These are phyloP conservation scores for Pelargonium myrrhifolium DNA, from an alignment of 441 rosid species.

Conservation along the genomic window DNA sequence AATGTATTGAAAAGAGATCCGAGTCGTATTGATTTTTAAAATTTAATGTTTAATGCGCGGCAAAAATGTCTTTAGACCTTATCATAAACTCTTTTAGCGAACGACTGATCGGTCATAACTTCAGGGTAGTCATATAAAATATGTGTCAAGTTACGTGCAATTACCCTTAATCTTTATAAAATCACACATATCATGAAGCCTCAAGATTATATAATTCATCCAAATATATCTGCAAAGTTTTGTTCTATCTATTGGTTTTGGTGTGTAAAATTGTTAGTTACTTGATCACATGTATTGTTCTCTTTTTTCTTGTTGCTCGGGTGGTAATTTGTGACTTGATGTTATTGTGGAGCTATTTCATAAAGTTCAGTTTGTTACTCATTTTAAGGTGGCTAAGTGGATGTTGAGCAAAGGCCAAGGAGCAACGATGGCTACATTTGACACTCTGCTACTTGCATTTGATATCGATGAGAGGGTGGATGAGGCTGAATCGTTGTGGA, in stretches of 20 bases:
- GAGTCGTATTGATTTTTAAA: too few relatives aligned
- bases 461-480: conserved; percentile 69
- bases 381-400: conserved; percentile 72
- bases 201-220: too few relatives aligned
- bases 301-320: background rate
- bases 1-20: too few relatives aligned
- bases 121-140: too few relatives aligned
- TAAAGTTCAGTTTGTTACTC: conserved; percentile 2
- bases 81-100: too few relatives aligned
- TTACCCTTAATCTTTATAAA: too few relatives aligned
- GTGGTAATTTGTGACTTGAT: background rate
- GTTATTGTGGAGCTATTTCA: background rate
- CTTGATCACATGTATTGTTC: background rate
- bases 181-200: too few relatives aligned
- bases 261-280: background rate
- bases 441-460: conserved; percentile 66
- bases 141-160: too few relatives aligned
- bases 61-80: too few relatives aligned
- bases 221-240: background rate
- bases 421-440: conserved; percentile 77
- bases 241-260: background rate
- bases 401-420: conserved; percentile 94
- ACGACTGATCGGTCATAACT: too few relatives aligned
- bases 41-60: too few relatives aligned
- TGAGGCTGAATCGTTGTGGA: conserved; percentile 85